Evolutionary conservation across 2,329 filamentous ascomycete genomes (phyloP).

Genomic region (Xylariaceae sp.): DNA sequence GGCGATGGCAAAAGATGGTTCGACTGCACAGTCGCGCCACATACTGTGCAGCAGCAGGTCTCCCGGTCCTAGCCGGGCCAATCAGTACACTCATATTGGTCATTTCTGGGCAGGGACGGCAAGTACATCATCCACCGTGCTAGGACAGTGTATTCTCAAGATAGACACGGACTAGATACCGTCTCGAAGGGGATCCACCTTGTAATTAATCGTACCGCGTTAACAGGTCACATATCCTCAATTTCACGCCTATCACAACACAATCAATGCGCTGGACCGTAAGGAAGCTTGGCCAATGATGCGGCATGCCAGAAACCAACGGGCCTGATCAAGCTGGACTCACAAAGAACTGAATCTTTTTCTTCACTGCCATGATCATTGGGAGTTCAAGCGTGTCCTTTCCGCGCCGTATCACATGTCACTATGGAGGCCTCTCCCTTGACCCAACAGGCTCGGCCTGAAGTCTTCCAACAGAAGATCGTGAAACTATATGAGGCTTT

Average conservation of each 20-base stretch:
- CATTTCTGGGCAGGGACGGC: conserved; percentile 11
- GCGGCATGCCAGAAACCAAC: conserved; percentile 6
- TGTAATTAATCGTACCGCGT: background rate
- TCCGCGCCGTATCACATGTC: conserved; percentile 6
- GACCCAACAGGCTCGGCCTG: conserved; percentile 84
- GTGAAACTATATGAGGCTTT: conserved; percentile 81
- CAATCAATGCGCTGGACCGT: conserved; percentile 2
- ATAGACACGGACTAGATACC: no score
- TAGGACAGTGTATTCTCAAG: no score
- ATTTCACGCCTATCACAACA: conserved; percentile 4
- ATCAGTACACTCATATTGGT: conserved; percentile 32
- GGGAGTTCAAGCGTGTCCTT: conserved; percentile 12
- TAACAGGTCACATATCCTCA: background rate
- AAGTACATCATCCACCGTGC: no score
- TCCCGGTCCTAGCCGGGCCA: conserved; percentile 35
- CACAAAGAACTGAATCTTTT: background rate
- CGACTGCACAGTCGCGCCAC: conserved; percentile 17
- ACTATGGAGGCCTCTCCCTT: conserved; percentile 85
- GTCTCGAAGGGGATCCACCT: no score
- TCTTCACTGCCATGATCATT: conserved; percentile 11
- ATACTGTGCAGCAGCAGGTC: background rate
- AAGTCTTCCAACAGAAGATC: conserved; percentile 91
- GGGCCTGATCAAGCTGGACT: conserved; percentile 5
- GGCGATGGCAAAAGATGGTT: conserved; percentile 27
- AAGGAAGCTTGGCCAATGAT: background rate